These are phyloP conservation scores for Stereocaulon alpinum DNA, from an alignment of 495 filamentous ascomycete genomes.

Conservation along the genomic window DNA sequence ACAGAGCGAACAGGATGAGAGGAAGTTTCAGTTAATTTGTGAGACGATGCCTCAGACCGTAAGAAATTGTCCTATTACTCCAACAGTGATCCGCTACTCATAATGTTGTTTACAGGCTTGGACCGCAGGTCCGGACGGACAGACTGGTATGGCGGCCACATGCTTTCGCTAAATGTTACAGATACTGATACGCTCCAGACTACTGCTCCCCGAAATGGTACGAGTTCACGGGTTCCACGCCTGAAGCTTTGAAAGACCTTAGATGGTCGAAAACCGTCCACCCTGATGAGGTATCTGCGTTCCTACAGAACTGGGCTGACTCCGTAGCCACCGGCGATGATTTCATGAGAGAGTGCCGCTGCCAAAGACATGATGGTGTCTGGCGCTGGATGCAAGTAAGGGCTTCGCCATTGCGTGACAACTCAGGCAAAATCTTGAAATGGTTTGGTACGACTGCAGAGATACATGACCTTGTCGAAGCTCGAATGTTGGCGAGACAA, in stretches of 20 bases:
- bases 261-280: slow-evolving; percentile 35
- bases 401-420: slow-evolving; percentile 51
- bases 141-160: background rate
- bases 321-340: slow-evolving; percentile 53
- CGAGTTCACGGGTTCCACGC: slow-evolving; percentile 54
- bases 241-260: slow-evolving; percentile 37
- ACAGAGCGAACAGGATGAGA: slow-evolving; percentile 52
- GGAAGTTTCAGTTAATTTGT: slow-evolving; percentile 57
- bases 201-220: slow-evolving; percentile 64
- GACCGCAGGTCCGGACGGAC: background rate
- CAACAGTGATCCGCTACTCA: slow-evolving; percentile 49
- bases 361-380: slow-evolving; percentile 46
- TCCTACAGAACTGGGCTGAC: slow-evolving; percentile 42
- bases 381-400: slow-evolving; percentile 65
- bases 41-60: slow-evolving; percentile 61
- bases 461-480: slow-evolving; percentile 39
- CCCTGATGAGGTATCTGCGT: slow-evolving; percentile 45
- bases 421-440: slow-evolving; percentile 52
- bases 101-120: slow-evolving; percentile 27
- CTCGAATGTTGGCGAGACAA: slow-evolving; percentile 46
- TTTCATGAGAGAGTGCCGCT: slow-evolving; percentile 58
- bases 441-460: slow-evolving; percentile 50
- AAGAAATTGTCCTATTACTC: slow-evolving; percentile 7
- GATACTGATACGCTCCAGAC: slow-evolving; percentile 28
- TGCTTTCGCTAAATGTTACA: background rate